Base-by-base conservation (phyloP, 306 rosid genomes). In the Acacia acuminata region DNA sequence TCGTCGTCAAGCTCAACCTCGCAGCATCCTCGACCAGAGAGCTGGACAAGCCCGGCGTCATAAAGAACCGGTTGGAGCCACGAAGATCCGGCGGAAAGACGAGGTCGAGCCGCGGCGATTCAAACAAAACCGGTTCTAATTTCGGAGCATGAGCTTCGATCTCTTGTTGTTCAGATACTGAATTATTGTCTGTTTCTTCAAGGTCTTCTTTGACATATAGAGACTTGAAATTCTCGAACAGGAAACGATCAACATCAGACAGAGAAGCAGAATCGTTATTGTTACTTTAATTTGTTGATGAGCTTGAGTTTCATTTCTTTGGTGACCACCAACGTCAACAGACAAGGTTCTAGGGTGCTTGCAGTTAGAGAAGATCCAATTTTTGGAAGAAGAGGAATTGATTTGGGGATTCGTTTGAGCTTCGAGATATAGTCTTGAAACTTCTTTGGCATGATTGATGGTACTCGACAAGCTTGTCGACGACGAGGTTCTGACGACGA, bases 161-260 rank as follows among this genome's bases (percentile, higher is more conserved):
- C 3, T 27, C 58, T 55, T 73, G 60, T 55, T 73, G 60, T 53
- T 71, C 53, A 0, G 58, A n/a, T 2, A 13, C 27, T 55, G 48
- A 24, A n/a, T 53, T 56, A 53, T 10, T 71, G 20, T 70, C 32
- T 9, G 15, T 22, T 5, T 43, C 36, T 43, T 42, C 86, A 2
- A 13, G 11, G 12, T 42, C 86, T 11, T 87, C 88, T 2, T 80
- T 79, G 1, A 82, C 63, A 42, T 86, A 94, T 0, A 93, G 79
- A 6, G 97, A 90, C 83, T 88, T 88, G 88, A 93, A 94, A 74
- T 94, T 94, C 83, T 94, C 97, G 0, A 88, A 53, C 76, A 93
- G 91, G 22, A 94, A 93, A 0, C 88, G 91, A 20, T 94, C 97
- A 16, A 93, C 47, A 27, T 93, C 97, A 0, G 90, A 87, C 25